Base-by-base conservation (phyloP, 164 flowering plant species). In the Akebia trifoliata region DNA sequence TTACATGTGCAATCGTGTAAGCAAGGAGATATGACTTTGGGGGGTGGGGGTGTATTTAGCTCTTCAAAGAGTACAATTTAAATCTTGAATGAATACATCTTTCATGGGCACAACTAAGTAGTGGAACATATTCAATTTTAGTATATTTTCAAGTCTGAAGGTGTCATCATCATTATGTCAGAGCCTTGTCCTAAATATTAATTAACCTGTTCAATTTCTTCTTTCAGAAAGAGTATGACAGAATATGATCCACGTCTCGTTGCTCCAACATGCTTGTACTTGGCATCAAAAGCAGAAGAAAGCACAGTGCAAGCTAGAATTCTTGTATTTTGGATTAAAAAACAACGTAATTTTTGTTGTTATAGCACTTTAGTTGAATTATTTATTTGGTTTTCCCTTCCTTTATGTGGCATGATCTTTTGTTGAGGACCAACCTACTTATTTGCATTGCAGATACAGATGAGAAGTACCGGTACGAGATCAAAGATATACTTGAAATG, bases 261-360 rank as follows among this genome's bases (percentile, higher is more conserved):
- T 32, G 97, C 91, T 66, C 97, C 96, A 34, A 67, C 95, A 17
- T 90, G 96, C 84, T 78, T 94, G 71, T 94, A 90, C 74, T 69
- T 94, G 79, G 99, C 99, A 59, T 72, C 97, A 42, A 94, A 94
- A 78, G 99, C 97, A 57, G 99, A 94, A 70, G 99, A 94, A 78
- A 87, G 97, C 91, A 86, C 93, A 3, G 87, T 90, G 59, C 96
- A 83, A 69, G 96, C 97, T 59, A 76, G 80, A 61, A 81, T 79
- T 66, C 77, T 94, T 65, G 82, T 74, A 30, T 90, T 87, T 72
- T 94, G 78, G 81, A 81, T 76, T 38, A 94, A 70, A 68, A 94
- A 82, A 81, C 17, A 82, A 59, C 64, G 97, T 90, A 85, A 73
- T 20, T n/a, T 49, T 48, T 64, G 9, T 30, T 57, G 2, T 44